Percentiles rank a stretch among this genome's conserved stretches.
phyloP scores from a whole-genome alignment of 306 rosid genomes.

The Medicago lupulina region DNA sequence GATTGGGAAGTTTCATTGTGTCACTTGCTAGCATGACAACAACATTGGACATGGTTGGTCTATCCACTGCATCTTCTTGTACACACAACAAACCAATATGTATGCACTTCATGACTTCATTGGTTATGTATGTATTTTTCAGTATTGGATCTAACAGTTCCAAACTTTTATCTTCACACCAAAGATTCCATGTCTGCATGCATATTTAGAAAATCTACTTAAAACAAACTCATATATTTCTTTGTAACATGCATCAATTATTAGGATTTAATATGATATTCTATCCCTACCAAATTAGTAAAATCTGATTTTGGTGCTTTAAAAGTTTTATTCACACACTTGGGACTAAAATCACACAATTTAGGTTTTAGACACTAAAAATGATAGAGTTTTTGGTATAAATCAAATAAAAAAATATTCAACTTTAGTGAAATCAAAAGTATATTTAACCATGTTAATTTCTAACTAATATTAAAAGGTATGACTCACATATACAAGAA shows the following conservation, averaged over 20 bases:
- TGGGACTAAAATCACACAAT: neutral
- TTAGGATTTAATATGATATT: too few species aligned
- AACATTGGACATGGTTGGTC: conserved; percentile 60
- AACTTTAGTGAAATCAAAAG: neutral
- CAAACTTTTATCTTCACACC: conserved; percentile 52
- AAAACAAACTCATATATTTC: too few species aligned
- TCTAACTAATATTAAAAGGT: neutral
- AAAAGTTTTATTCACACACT: too few species aligned
- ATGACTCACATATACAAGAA: conserved; percentile 44
- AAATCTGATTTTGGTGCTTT: too few species aligned
- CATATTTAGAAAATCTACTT: neutral
- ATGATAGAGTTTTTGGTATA: neutral
- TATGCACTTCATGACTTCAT: conserved; percentile 49
- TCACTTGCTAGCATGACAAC: conserved; percentile 55
- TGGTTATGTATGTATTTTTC: conserved; percentile 16
- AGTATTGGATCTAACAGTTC: conserved; percentile 55
- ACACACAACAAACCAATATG: conserved; percentile 64
- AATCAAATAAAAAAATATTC: neutral
- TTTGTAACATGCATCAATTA: too few species aligned
- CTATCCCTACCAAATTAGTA: too few species aligned
- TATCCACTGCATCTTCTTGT: conserved; percentile 56
- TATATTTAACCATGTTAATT: neutral
- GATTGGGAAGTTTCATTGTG: conserved; percentile 49
- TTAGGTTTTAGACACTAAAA: neutral
- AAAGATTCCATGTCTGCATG: conserved; percentile 61